Evolutionary conservation across 345 rosid species (phyloP).

Genomic region (Melaleuca quinquenervia): DNA sequence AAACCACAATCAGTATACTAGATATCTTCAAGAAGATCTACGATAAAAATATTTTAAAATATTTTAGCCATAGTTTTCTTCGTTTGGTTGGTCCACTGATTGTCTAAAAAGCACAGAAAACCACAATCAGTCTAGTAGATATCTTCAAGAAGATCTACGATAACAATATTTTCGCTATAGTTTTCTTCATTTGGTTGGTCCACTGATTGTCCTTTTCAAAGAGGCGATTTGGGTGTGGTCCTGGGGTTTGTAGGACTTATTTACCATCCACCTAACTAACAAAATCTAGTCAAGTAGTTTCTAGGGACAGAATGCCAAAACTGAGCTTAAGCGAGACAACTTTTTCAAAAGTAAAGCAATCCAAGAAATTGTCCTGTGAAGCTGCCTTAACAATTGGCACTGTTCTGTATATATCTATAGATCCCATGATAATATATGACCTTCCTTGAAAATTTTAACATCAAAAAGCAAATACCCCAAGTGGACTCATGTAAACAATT

Average conservation of each 20-base stretch:
- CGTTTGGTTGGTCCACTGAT: background rate
- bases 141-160: background rate
- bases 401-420: background rate
- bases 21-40: background rate
- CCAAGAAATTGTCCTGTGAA: background rate
- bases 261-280: background rate
- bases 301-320: background rate
- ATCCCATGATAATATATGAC: background rate
- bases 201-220: background rate
- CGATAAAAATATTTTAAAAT: background rate
- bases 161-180: background rate
- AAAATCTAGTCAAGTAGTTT: background rate
- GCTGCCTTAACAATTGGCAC: background rate
- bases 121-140: background rate
- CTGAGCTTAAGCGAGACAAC: background rate
- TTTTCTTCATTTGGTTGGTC: background rate
- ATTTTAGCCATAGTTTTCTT: background rate
- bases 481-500: background rate
- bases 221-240: background rate
- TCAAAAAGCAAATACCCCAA: background rate
- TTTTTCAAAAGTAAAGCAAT: background rate
- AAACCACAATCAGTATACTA: background rate
- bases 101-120: constrained; percentile 3
- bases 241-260: background rate
- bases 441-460: background rate